Percentiles rank a stretch among this genome's conserved stretches.
Evolutionary conservation across 108 stramenopile genomes (phyloP).

Genomic region (Skeletonema grethae): DNA sequence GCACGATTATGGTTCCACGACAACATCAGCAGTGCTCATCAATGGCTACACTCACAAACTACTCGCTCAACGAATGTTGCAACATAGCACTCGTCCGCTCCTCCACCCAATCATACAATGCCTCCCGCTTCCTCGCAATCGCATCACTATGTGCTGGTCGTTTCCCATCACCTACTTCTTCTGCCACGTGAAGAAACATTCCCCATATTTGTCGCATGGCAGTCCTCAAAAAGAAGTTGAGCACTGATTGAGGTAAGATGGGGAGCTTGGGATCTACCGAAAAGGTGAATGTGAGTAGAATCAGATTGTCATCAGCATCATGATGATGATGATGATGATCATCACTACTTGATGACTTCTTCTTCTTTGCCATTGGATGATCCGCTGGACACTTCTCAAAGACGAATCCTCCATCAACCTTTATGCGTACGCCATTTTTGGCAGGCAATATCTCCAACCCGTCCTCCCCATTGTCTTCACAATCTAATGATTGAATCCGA

Average conservation of each 20-base stretch:
- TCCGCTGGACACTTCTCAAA: slow-evolving; percentile 71
- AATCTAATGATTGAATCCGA: slow-evolving; percentile 46
- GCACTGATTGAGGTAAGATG: slow-evolving; percentile 56
- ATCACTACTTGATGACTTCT: slow-evolving; percentile 1
- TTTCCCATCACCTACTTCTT: slow-evolving; percentile 69
- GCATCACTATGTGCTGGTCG: slow-evolving; percentile 57
- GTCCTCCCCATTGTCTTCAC: slow-evolving; percentile 34
- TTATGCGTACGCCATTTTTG: slow-evolving; percentile 48
- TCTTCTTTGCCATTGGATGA: slow-evolving; percentile 46
- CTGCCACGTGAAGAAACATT: slow-evolving; percentile 67
- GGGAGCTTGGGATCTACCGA: slow-evolving; percentile 59
- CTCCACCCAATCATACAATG: slow-evolving; percentile 75
- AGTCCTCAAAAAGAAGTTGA: slow-evolving; percentile 65
- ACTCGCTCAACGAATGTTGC: background rate
- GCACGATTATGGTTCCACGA: too few species aligned
- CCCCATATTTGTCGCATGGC: slow-evolving; percentile 65
- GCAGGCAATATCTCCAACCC: slow-evolving; percentile 40
- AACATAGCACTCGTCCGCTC: slow-evolving; percentile 59
- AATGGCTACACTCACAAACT: too few species aligned
- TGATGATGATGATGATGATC: background rate
- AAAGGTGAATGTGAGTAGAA: slow-evolving; percentile 60
- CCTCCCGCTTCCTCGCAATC: slow-evolving; percentile 65
- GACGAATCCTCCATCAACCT: slow-evolving; percentile 64
- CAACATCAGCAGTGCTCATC: too few species aligned
- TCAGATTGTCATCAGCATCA: slow-evolving; percentile 39